Evolutionary conservation across 208 protist species (phyloP).

Genomic region (Leishmania tropica): DNA sequence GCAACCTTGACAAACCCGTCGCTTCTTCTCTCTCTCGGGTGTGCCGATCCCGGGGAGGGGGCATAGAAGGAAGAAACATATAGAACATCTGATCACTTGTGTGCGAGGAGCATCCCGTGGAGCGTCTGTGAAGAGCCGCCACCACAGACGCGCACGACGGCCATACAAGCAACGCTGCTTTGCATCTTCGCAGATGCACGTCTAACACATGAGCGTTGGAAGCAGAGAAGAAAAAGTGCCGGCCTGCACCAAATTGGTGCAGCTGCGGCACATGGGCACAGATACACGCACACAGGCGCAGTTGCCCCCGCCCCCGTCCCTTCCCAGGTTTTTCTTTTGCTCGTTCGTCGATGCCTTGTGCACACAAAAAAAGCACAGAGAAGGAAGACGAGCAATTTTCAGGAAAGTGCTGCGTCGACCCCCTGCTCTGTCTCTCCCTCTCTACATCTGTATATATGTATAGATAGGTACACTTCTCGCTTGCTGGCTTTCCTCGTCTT

Average conservation of each 20-base stretch:
- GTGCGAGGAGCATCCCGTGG: background rate
- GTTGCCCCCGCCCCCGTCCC: background rate
- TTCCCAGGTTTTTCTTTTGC: background rate
- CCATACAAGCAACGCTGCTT: background rate
- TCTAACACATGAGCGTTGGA: background rate
- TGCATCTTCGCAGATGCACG: background rate
- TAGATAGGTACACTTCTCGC: too few relatives aligned
- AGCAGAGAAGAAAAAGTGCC: background rate
- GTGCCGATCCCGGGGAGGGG: background rate
- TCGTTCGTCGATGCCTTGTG: slow-evolving; percentile 3
- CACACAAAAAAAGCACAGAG: background rate
- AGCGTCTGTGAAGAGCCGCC: background rate
- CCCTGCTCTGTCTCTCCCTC: background rate
- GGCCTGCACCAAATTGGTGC: background rate
- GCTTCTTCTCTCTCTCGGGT: background rate
- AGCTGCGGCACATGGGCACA: background rate
- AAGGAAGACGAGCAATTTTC: background rate
- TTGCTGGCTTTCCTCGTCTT: background rate
- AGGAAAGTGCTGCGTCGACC: background rate
- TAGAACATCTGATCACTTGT: background rate
- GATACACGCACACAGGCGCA: background rate
- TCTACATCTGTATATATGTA: background rate
- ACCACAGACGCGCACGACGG: background rate
- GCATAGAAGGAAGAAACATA: background rate
- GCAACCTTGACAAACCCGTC: background rate